Conservation (phyloP, 208 protist species). For the Acanthamoeba royreba region DNA sequence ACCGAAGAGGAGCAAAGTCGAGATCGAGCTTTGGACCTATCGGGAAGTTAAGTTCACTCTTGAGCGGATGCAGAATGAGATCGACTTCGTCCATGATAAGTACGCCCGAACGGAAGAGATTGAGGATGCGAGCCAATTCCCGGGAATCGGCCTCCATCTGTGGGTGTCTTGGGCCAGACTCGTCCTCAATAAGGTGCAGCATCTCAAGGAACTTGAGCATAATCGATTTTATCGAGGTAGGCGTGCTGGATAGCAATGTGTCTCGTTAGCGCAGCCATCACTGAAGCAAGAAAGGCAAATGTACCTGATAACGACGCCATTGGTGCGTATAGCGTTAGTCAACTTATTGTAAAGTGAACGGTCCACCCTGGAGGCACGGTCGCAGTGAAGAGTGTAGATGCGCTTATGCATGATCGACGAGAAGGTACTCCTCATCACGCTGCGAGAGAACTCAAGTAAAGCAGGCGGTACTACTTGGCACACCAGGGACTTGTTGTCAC, state of each 20-base stretch:
- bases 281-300: not conserved
- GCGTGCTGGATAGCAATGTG: slow-evolving; percentile 67
- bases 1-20: slow-evolving; percentile 87
- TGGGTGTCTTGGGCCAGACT: not conserved
- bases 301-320: slow-evolving; percentile 48
- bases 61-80: slow-evolving; percentile 92
- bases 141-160: slow-evolving; percentile 38
- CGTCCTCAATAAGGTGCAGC: slow-evolving; percentile 84
- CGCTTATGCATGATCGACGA: slow-evolving; percentile 89
- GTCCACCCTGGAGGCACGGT: slow-evolving; percentile 51
- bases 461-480: slow-evolving; percentile 88
- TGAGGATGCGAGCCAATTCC: slow-evolving; percentile 78
- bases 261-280: not conserved
- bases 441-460: slow-evolving; percentile 89
- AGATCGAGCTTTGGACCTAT: slow-evolving; percentile 89
- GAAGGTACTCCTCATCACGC: slow-evolving; percentile 88
- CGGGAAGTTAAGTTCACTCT: slow-evolving; percentile 94
- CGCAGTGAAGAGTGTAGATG: slow-evolving; percentile 76
- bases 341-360: slow-evolving; percentile 39
- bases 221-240: slow-evolving; percentile 91
- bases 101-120: slow-evolving; percentile 85
- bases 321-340: slow-evolving; percentile 31
- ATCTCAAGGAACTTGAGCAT: slow-evolving; percentile 91
- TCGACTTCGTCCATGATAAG: slow-evolving; percentile 91
- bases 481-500: slow-evolving; percentile 89